Evolutionary conservation across 208 protist genomes (phyloP), one percentile per base, ranked within the genome.

Genomic region (Strigomonas culicis): DNA sequence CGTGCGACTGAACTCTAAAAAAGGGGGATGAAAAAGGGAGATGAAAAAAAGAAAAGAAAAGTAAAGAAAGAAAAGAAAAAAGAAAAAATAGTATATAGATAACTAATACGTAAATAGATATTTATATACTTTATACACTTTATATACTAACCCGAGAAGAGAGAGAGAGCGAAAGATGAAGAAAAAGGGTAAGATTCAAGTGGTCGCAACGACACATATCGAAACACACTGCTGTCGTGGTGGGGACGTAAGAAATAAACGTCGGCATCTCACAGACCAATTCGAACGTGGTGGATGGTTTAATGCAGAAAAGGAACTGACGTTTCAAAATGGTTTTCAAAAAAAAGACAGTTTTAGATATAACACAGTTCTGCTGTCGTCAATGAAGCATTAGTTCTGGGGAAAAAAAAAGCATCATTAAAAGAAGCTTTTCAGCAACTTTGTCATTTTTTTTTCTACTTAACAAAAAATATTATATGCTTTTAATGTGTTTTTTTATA

Each of bases 91-190:
- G 64, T 65, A 24, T 21, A 34, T 15, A 55, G 21, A 63, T 22
- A 30, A 63, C 36, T 55, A 44, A 63, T 61, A 55, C 57, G 43
- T 66, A 70, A 25, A 50, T 13, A 51, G 8, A 43, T 8, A 10
- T 47, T 19, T 8, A 27, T 6, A 8, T 51, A 8, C 46, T 22
- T n/a, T 10, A 8, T 51, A 27, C 46, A 22, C 46, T 51, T 51
- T 51, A 21, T n/a, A n/a, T n/a, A n/a, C n/a, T n/a, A n/a, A n/a
- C 21, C 44, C 31, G 6, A 46, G 21, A 58, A 58, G 21, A 32
- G 31, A 24, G 31, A 58, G 17, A 58, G 13, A 13, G 13, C 8
- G 47, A 27, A 52, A 21, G 8, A 52, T 7, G 31, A 58, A 36
- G 52, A 58, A 58, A 32, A 58, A 25, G 24, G 24, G 24, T 53